Conservation (phyloP, 2,329 filamentous ascomycete species). For the Mycosphaerella sp. region DNA sequence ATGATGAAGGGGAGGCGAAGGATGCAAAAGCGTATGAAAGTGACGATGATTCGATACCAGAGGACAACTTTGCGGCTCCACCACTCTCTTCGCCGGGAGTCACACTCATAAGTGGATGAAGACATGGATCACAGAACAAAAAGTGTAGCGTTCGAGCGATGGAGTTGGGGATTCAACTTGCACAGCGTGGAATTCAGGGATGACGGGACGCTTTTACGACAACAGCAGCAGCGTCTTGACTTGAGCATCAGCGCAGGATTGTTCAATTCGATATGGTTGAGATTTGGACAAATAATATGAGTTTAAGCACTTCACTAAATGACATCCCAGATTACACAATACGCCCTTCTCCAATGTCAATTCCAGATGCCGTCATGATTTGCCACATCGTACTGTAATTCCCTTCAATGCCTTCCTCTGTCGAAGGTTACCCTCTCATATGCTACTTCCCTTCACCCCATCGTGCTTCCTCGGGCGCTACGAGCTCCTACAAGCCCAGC, state of each 20-base stretch:
- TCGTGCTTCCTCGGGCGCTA: not conserved
- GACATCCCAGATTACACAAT: not conserved
- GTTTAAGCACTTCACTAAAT: too few relatives aligned
- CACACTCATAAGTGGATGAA: conserved; percentile 16
- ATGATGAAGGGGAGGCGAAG: conserved; percentile 36
- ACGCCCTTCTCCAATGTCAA: not conserved
- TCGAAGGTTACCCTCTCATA: not conserved
- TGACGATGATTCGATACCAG: conserved; percentile 25
- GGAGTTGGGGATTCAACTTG: conserved; percentile 11
- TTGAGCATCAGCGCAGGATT: conserved; percentile 18
- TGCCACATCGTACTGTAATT: too few relatives aligned
- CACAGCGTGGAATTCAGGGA: conserved; percentile 21
- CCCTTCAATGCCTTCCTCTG: too few relatives aligned
- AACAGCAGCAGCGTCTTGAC: conserved; percentile 14
- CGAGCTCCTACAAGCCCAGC: not conserved
- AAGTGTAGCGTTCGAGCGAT: conserved; percentile 15
- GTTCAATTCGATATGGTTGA: not conserved
- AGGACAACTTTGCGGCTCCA: conserved; percentile 19
- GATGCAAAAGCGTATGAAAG: conserved; percentile 31
- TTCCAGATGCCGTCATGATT: not conserved
- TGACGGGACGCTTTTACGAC: conserved; percentile 17
- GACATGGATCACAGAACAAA: conserved; percentile 11
- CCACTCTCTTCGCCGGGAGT: conserved; percentile 12
- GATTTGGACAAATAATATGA: not conserved
- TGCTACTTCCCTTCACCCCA: not conserved